Evolutionary conservation across 345 rosid species (phyloP), one percentile per base, ranked within the genome.

Genomic region (Nasturtium officinale): DNA sequence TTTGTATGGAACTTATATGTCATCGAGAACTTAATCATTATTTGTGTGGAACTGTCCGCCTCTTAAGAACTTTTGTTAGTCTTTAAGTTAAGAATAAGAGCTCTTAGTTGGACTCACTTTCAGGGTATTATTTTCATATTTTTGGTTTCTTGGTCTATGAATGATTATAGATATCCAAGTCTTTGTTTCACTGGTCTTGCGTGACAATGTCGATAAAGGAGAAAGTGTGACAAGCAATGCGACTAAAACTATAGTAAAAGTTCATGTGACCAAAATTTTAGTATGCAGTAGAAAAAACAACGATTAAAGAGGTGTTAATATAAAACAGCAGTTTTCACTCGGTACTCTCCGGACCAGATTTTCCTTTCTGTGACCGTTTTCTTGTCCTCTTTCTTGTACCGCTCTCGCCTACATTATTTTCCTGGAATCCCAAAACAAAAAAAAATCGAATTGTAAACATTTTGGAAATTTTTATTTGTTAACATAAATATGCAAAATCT

Each of bases 331-430:
- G 8, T 15, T 25, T 21, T 76, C 65, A 76, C 10, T 68, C 56
- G 8, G 56, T 60, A 6, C 8, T 48, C 46, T 61, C 69, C 25
- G 42, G 30, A 32, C 57, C 69, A 61, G 79, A 68, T 47, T 70
- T 76, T 17, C 28, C 70, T 4, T 46, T 69, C 10, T 23, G 37
- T 6, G 71, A 35, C n/a, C 76, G 71, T 46, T 69, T 77, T 53
- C 80, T 47, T 40, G 59, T 9, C 40, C 80, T 64, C 60, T 47
- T 70, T 21, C n/a, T 37, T 10, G 28, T 18, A 64, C 53, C 12
- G 35, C 69, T 52, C 11, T 60, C 69, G 13, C 20, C 59, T 25
- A 47, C 37, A 30, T 55, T 65, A 25, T 37, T 77, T 56, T 70
- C 76, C 76, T 77, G 55, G 12, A 56, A 69, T 37, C 7, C 16